Evolutionary conservation across 768 basidiomycete species (phyloP).

Genomic region (Myochromella boudieri): DNA sequence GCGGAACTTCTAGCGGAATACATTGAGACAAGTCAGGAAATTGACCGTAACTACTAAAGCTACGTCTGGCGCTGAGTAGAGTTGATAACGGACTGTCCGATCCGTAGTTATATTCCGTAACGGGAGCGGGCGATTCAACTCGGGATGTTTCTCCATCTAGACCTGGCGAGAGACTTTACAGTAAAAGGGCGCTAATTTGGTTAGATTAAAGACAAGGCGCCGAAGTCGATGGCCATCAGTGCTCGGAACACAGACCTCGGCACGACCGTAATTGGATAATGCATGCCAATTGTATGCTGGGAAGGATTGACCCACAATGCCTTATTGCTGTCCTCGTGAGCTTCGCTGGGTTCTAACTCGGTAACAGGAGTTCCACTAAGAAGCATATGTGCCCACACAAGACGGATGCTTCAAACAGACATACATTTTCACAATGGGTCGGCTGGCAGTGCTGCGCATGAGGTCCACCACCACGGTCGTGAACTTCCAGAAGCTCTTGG

Average conservation of each 20-base stretch:
- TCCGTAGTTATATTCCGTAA: not conserved
- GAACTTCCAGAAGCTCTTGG: too few relatives aligned
- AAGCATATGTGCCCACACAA: not conserved
- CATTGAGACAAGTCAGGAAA: too few relatives aligned
- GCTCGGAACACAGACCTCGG: too few relatives aligned
- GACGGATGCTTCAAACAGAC: not conserved
- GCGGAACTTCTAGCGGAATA: too few relatives aligned
- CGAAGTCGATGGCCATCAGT: too few relatives aligned
- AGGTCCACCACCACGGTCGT: too few relatives aligned
- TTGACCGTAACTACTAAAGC: too few relatives aligned
- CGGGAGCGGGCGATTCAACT: too few relatives aligned
- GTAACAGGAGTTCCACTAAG: not conserved
- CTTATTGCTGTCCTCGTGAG: not conserved
- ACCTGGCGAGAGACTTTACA: not conserved
- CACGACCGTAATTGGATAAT: too few relatives aligned
- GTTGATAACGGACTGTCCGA: too few relatives aligned
- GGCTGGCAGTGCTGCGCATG: not conserved
- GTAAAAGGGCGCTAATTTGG: conserved; percentile 6
- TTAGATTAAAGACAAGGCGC: conserved; percentile 9
- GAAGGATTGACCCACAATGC: not conserved
- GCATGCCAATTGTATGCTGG: not conserved
- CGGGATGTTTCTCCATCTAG: too few relatives aligned
- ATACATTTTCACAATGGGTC: not conserved
- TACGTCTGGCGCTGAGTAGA: too few relatives aligned
- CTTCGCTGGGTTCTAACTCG: conserved; percentile 4